Conservation (phyloP, 371 early-diverging fungal genomes). For the Capillidium heterosporum region DNA sequence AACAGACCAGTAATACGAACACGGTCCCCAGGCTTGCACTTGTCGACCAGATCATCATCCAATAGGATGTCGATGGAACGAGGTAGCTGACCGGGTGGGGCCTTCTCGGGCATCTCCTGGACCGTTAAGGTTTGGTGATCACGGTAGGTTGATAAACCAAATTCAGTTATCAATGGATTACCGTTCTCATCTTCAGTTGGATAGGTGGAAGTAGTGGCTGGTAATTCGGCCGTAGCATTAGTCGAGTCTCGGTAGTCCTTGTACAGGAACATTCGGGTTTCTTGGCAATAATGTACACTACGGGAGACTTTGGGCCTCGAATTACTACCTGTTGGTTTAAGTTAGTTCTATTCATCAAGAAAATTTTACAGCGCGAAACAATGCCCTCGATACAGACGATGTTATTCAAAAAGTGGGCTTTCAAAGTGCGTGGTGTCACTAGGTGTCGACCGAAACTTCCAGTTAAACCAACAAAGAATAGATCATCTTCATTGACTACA, state of each 20-base stretch:
- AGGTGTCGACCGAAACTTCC: slow-evolving; percentile 90
- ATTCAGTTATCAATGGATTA: slow-evolving; percentile 84
- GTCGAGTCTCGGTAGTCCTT: slow-evolving; percentile 87
- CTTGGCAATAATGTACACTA: slow-evolving; percentile 88
- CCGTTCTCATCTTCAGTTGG: slow-evolving; percentile 88
- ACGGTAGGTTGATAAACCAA: slow-evolving; percentile 82
- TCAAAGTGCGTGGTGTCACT: slow-evolving; percentile 82
- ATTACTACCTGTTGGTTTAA: slow-evolving; percentile 44
- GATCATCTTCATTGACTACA: slow-evolving; percentile 17
- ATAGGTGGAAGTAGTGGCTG: slow-evolving; percentile 49
- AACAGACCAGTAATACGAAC: slow-evolving; percentile 93
- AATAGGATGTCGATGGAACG: slow-evolving; percentile 93
- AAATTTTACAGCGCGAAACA: slow-evolving; percentile 74
- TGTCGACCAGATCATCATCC: slow-evolving; percentile 94
- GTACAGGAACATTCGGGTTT: slow-evolving; percentile 57
- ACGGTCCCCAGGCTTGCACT: slow-evolving; percentile 97
- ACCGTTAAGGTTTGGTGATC: slow-evolving; percentile 92
- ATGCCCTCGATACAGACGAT: slow-evolving; percentile 97
- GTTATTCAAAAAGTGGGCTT: slow-evolving; percentile 65
- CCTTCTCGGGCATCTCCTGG: slow-evolving; percentile 99
- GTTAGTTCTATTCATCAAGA: neutral
- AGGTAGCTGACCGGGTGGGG: slow-evolving; percentile 96
- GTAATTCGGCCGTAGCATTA: slow-evolving; percentile 21
- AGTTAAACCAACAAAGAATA: slow-evolving; percentile 68
- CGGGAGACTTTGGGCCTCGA: slow-evolving; percentile 92